These are phyloP conservation scores for Eucalyptus regnans DNA, from an alignment of 345 rosid species.

Conservation along the genomic window DNA sequence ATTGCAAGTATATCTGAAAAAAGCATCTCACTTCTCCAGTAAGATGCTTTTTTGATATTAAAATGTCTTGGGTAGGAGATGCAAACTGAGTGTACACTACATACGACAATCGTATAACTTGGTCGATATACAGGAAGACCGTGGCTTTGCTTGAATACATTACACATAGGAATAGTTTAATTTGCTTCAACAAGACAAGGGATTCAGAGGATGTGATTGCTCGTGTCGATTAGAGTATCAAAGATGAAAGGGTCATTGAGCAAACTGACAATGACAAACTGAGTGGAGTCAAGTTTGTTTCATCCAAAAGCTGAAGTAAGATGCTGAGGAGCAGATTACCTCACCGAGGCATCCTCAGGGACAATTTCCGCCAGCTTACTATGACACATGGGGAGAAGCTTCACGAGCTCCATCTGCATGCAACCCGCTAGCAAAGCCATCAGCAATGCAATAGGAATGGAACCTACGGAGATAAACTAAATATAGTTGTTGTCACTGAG, in stretches of 20 bases:
- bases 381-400: constrained; percentile 63
- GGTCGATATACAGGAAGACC: background rate
- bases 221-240: background rate
- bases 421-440: background rate
- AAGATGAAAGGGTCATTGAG: background rate
- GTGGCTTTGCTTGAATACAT: background rate
- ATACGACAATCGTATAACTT: background rate
- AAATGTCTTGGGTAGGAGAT: background rate
- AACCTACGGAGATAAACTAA: background rate
- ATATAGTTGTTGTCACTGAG: background rate
- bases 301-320: background rate
- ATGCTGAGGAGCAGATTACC: constrained; percentile 20
- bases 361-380: constrained; percentile 70
- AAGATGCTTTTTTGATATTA: background rate
- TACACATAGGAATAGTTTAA: background rate
- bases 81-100: background rate
- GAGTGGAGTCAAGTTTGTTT: background rate
- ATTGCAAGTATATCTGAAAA: background rate
- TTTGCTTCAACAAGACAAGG: background rate
- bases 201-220: background rate
- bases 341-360: constrained; percentile 35
- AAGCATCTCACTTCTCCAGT: background rate
- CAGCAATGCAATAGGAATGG: background rate
- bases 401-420: constrained; percentile 57
- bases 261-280: background rate